Evolutionary conservation across 2,329 filamentous ascomycete genomes (phyloP), one percentile per base, ranked within the genome.

Genomic region (Paraconiothyrium brasiliense): DNA sequence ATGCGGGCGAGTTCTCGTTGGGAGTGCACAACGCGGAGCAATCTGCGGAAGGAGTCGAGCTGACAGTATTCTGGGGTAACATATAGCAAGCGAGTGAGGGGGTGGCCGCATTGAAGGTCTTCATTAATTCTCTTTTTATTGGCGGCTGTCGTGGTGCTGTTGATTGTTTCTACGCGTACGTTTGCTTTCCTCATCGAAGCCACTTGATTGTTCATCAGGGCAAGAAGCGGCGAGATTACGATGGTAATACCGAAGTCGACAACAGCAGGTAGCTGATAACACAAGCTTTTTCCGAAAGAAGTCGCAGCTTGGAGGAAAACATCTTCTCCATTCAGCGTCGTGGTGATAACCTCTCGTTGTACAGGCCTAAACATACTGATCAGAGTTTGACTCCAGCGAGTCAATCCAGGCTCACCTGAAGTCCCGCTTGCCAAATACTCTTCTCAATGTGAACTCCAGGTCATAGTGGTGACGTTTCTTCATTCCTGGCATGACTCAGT

Each of bases 131-230:
- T 81, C 52, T 87, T 84, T 67, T 88, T 89, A 71, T 92, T 90
- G 0, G 82, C 73, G 14, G 82, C 80, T 3, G 90, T 82, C 0
- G 92, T 97, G 59, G 90, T 93, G 73, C 92, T 93, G 76, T 97
- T 97, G 69, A 97, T 90, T 1, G 92, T 93, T 64, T 91, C 91
- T 48, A 95, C 94, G 58, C 90, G 85, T 60, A 98, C 90, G 24
- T 89, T 90, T 46, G 92, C 87, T 57, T 86, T 86, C 66, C 87
- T 87, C 54, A 97, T 84, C 24, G 92, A 88, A 68, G 92, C 89
- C 48, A 98, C 92, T 84, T 98, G 94, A 74, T 98, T 97, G 79
- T 94, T 93, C 93, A 97, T 97, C 58, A 97, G 84, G 67, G 93
- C 94, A 44, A 97, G 84, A 41, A 97, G 84, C 4, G 94, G 94